Evolutionary conservation across 1,284 basidiomycete genomes (phyloP), one percentile per base, ranked within the genome.

Genomic region (Tilletiopsis washingtonensis): DNA sequence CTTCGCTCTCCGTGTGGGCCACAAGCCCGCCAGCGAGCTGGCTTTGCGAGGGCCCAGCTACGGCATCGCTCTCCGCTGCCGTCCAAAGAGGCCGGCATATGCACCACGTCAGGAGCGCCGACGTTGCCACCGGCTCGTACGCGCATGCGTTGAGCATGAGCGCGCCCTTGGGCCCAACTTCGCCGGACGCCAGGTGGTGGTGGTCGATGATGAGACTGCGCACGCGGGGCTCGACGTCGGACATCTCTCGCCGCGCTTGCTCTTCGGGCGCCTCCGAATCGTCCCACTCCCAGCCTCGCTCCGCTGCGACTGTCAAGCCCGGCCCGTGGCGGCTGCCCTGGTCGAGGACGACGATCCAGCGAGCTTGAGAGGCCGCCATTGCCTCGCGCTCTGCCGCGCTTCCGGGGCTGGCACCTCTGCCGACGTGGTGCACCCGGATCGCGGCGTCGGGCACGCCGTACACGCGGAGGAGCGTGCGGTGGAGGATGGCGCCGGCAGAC

Each of bases 311-410:
- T 1, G 59, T 53, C 5, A 65, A 39, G 12, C 56, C 34, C 1
- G 63, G 63, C 1, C 56, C 53, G 4, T 54, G 56, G n/a, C 56
- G 45, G n/a, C 59, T 63, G n/a, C 61, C 63, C 38, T 65, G 61
- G 29, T 65, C 61, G 25, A 65, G 61, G 0, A 65, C 56, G 11
- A 63, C 53, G 47, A 63, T 57, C 52, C 56, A 61, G 14, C 51
- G 52, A 3, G 63, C 54, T 2, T 40, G 43, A 27, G 55, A 57
- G 0, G n/a, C 43, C 11, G 50, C 20, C 52, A 65, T 57, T 0
- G 51, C 48, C 3, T 51, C 43, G 17, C 56, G 44, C 48, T 62
- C 54, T 12, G 23, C 38, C n/a, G 39, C 27, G 0, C 54, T 53
- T 1, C 49, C 45, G 14, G 61, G 56, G 39, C 54, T 52, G 39